phyloP scores from a whole-genome alignment of 1,284 basidiomycete species.

The Pseudomicrostroma phylloplanum region DNA sequence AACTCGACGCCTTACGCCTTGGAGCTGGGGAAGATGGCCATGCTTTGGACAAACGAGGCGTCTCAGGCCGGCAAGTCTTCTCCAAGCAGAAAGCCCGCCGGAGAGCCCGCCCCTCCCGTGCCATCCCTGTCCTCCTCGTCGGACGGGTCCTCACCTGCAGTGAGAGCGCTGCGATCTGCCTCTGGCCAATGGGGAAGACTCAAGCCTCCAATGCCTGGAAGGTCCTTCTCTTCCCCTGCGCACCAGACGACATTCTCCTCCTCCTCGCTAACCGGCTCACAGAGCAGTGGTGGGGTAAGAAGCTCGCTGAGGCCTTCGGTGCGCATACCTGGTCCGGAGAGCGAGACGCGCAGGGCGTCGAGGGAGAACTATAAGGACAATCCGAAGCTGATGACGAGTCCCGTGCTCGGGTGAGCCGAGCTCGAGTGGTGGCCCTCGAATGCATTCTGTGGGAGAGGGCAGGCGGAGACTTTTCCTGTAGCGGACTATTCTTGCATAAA shows the following conservation, averaged over 20 bases:
- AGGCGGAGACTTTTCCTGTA: too few species aligned
- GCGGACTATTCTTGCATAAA: too few species aligned
- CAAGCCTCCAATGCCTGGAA: background rate
- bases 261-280: background rate
- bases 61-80: background rate
- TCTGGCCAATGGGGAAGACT: background rate
- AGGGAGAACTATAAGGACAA: constrained; percentile 2
- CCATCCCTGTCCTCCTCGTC: background rate
- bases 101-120: background rate
- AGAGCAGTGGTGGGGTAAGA: background rate
- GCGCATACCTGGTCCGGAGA: background rate
- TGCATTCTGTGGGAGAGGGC: too few species aligned
- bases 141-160: background rate
- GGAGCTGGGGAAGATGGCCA: constrained; percentile 6
- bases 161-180: background rate
- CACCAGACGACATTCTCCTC: background rate
- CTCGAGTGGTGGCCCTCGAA: too few species aligned
- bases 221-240: background rate
- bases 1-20: background rate
- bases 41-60: constrained; percentile 1
- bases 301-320: background rate
- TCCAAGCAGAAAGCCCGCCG: background rate
- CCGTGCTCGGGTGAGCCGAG: too few species aligned
- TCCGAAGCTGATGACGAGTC: background rate
- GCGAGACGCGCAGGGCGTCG: background rate